phyloP scores from a whole-genome alignment of 2,329 filamentous ascomycete species.

The Balansia obtecta region DNA sequence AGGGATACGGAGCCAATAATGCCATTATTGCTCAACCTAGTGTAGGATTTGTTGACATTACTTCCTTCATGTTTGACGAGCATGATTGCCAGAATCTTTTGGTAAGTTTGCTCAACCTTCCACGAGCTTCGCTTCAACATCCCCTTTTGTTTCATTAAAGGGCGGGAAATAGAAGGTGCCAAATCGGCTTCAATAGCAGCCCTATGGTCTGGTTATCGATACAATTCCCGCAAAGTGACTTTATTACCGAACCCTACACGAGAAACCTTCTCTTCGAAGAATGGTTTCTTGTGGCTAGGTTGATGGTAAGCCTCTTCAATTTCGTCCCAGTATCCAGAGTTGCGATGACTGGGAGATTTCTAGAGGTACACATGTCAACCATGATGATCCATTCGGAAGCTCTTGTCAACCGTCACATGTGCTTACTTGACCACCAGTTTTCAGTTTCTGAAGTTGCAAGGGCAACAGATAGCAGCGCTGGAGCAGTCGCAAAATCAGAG shows the following conservation, averaged over 20 bases:
- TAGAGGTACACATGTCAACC: slow-evolving; percentile 31
- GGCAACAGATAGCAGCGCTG: slow-evolving; percentile 17
- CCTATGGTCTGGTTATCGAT: slow-evolving; percentile 52
- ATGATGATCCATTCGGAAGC: not conserved
- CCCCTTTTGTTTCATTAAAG: not conserved
- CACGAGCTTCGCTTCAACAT: not conserved
- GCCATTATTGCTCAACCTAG: slow-evolving; percentile 53
- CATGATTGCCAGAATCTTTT: slow-evolving; percentile 44
- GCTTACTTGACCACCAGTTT: slow-evolving; percentile 23
- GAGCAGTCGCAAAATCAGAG: slow-evolving; percentile 14
- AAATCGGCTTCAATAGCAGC: slow-evolving; percentile 29
- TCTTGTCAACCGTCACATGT: not conserved
- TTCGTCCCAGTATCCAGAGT: slow-evolving; percentile 38
- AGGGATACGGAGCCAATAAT: slow-evolving; percentile 77
- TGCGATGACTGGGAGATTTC: slow-evolving; percentile 35
- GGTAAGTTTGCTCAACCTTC: slow-evolving; percentile 23
- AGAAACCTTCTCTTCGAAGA: slow-evolving; percentile 26
- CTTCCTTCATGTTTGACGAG: slow-evolving; percentile 59
- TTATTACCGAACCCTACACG: slow-evolving; percentile 13
- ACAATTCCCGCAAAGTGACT: slow-evolving; percentile 52
- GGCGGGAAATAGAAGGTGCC: slow-evolving; percentile 50
- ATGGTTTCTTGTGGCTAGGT: slow-evolving; percentile 26
- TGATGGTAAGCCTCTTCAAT: slow-evolving; percentile 22
- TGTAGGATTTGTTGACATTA: slow-evolving; percentile 69
- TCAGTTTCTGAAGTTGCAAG: slow-evolving; percentile 20